Percentiles rank a stretch among this genome's conserved stretches.
phyloP scores from a whole-genome alignment of 108 stramenopile species.

The Aurantiochytrium sp. region DNA sequence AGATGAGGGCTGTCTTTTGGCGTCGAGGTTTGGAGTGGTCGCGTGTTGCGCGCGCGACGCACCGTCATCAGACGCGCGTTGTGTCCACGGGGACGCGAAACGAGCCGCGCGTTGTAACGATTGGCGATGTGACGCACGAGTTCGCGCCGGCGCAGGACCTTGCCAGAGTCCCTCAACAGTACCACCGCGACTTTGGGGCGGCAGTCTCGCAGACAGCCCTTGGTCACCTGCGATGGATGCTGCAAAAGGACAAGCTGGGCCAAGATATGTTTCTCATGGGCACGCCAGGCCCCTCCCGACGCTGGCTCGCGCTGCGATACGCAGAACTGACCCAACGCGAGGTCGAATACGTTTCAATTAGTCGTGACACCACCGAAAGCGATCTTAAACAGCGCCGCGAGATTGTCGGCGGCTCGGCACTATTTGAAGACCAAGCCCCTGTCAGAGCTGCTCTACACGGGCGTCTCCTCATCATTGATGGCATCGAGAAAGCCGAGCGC shows the following conservation, averaged over 20 bases:
- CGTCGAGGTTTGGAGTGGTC: no score
- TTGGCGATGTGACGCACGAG: neutral
- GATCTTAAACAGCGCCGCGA: constrained; percentile 77
- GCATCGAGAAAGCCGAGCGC: constrained; percentile 37
- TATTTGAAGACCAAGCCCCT: constrained; percentile 66
- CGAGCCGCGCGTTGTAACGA: neutral
- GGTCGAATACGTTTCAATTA: constrained; percentile 59
- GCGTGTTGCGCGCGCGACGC: no score
- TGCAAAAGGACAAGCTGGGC: constrained; percentile 64
- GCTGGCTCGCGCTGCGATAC: constrained; percentile 57
- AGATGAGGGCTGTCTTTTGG: no score
- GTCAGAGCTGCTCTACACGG: constrained; percentile 74
- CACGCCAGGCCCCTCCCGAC: constrained; percentile 50
- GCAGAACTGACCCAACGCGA: constrained; percentile 58
- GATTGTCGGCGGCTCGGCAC: constrained; percentile 20
- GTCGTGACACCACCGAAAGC: constrained; percentile 66
- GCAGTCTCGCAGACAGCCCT: neutral
- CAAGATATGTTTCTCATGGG: constrained; percentile 73
- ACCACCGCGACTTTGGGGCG: neutral
- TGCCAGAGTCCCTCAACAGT: neutral
- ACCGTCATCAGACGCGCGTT: no score
- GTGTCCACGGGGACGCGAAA: no score
- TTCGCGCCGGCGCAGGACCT: neutral
- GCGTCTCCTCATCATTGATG: constrained; percentile 51
- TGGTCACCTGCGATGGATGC: constrained; percentile 63